These are phyloP conservation scores for Sarocladiaceae sp. DNA, from an alignment of 2,329 filamentous ascomycete genomes.

Conservation along the genomic window DNA sequence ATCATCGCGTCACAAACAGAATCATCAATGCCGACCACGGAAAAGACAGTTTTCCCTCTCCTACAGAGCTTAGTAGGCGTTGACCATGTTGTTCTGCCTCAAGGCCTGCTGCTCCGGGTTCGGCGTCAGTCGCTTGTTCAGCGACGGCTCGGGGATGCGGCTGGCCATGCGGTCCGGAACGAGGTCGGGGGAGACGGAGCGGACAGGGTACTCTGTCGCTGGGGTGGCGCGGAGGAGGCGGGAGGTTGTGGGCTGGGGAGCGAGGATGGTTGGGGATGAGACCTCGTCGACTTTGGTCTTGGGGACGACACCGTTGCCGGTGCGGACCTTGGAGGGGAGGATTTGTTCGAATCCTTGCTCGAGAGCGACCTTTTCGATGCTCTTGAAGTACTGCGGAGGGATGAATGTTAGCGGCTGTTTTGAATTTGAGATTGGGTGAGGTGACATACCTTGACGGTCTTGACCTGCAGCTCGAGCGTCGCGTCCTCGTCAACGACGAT, in stretches of 20 bases:
- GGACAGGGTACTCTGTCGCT: conserved; percentile 47
- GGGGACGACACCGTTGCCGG: conserved; percentile 36
- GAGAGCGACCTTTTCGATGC: conserved; percentile 58
- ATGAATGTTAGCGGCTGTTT: conserved; percentile 1
- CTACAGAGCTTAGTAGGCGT: conserved; percentile 12
- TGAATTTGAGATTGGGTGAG: not conserved
- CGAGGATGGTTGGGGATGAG: conserved; percentile 38
- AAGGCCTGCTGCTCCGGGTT: conserved; percentile 38
- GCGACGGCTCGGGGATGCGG: conserved; percentile 43
- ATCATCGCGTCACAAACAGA: too few relatives aligned
- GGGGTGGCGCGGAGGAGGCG: conserved; percentile 48
- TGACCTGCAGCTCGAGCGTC: conserved; percentile 65
- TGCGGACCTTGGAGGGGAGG: conserved; percentile 49
- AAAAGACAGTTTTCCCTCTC: too few relatives aligned
- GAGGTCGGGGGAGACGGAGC: conserved; percentile 52
- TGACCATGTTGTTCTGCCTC: conserved; percentile 15
- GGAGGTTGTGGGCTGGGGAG: conserved; percentile 50
- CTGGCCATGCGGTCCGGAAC: conserved; percentile 58
- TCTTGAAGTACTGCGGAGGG: conserved; percentile 56
- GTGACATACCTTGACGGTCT: conserved; percentile 55
- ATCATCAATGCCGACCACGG: too few relatives aligned
- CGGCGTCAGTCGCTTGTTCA: conserved; percentile 39
- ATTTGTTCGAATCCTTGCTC: conserved; percentile 53
- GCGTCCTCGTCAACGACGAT: conserved; percentile 80
- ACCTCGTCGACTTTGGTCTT: conserved; percentile 36